Evolutionary conservation across 129 eudicot species (phyloP).

Genomic region (Ambrosia trifida): DNA sequence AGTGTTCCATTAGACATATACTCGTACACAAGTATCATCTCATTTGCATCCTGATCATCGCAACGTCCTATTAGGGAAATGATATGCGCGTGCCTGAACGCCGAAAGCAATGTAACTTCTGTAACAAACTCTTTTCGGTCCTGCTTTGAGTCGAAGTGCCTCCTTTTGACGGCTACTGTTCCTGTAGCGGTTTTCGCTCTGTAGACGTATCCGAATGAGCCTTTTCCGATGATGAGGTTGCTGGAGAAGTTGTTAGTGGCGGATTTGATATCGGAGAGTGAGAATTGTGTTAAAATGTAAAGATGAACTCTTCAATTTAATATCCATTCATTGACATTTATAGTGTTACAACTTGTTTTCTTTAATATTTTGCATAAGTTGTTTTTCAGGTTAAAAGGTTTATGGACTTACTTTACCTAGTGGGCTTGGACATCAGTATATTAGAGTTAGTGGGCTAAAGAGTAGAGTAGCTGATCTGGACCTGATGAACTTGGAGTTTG

Average conservation of each 20-base stretch:
- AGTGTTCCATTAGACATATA: neutral
- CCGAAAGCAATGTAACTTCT: neutral
- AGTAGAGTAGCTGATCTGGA: too few species aligned
- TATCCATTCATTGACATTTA: too few species aligned
- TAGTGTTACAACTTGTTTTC: too few species aligned
- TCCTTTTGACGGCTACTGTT: neutral
- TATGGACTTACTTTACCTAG: too few species aligned
- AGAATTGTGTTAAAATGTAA: too few species aligned
- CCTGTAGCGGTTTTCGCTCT: neutral
- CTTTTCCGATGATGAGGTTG: neutral
- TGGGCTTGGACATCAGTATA: too few species aligned
- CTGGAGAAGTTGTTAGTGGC: neutral
- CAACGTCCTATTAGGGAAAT: neutral
- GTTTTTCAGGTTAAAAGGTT: too few species aligned
- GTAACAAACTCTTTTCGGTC: neutral
- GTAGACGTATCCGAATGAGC: slow-evolving; percentile 1
- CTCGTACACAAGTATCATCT: neutral
- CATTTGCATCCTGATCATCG: neutral
- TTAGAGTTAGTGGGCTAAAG: too few species aligned
- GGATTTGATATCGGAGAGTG: too few species aligned
- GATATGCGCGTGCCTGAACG: neutral
- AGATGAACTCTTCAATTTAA: too few species aligned
- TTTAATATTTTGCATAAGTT: too few species aligned
- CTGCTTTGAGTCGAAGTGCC: slow-evolving; percentile 5
- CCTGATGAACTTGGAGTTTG: too few species aligned